phyloP scores from a whole-genome alignment of 2,329 filamentous ascomycete species.

The Neonectria magnoliae region DNA sequence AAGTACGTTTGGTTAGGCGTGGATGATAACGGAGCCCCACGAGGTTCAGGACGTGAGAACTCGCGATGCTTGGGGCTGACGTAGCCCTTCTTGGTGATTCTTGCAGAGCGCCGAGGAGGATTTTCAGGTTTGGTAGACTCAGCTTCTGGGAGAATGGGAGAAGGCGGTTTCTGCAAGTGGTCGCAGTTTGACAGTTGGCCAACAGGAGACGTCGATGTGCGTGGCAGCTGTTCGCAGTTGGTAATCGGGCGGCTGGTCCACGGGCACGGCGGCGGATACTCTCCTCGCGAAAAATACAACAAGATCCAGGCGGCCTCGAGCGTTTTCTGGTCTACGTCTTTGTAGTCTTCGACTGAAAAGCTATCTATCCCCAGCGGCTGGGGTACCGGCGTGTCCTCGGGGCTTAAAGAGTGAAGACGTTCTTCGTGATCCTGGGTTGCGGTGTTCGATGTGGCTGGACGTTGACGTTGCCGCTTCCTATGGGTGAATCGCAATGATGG shows the following conservation, averaged over 20 bases:
- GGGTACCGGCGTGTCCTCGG: background rate
- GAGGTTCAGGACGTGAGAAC: background rate
- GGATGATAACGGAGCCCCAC: background rate
- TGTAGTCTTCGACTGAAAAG: background rate
- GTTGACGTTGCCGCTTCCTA: background rate
- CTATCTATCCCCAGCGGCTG: background rate
- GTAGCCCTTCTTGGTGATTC: background rate
- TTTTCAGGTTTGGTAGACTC: background rate
- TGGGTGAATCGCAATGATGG: conserved; percentile 1
- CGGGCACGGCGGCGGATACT: background rate
- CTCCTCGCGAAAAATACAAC: background rate
- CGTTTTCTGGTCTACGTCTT: background rate
- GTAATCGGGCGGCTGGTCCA: background rate
- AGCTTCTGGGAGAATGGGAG: background rate
- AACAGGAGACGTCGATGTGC: background rate
- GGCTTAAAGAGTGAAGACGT: no score
- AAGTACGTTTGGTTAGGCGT: background rate
- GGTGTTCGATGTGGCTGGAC: background rate
- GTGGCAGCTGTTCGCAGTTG: background rate
- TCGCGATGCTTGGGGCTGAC: background rate
- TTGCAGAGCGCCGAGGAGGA: background rate
- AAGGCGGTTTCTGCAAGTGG: background rate
- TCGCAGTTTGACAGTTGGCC: conserved; percentile 2
- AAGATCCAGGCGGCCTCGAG: background rate
- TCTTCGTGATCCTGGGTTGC: background rate